phyloP scores from a whole-genome alignment of 2,329 filamentous ascomycete species.

The Xylariaceae sp. region DNA sequence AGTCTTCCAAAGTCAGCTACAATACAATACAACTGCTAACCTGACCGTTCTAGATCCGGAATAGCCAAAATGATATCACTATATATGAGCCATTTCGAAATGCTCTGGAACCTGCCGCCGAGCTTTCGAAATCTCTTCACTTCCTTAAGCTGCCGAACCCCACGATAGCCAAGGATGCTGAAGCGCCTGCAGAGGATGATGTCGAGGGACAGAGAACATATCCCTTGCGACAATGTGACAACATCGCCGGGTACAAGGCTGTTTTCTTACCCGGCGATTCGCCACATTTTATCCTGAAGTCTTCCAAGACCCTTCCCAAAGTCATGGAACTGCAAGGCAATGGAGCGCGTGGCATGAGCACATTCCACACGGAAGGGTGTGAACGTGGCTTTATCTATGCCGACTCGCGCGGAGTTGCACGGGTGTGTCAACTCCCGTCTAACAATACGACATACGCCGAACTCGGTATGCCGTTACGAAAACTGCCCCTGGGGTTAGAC shows the following conservation, averaged over 20 bases:
- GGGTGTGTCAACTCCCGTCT: constrained; percentile 65
- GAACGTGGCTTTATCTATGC: constrained; percentile 79
- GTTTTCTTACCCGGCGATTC: constrained; percentile 79
- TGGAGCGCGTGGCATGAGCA: constrained; percentile 64
- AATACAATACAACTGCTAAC: constrained; percentile 9
- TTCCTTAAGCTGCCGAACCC: constrained; percentile 73
- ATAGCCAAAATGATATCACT: constrained; percentile 73
- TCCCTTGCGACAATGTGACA: constrained; percentile 53
- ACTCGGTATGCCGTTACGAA: constrained; percentile 68
- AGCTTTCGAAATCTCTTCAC: constrained; percentile 55
- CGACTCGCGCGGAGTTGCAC: constrained; percentile 65
- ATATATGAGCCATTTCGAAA: constrained; percentile 76
- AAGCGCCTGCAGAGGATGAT: constrained; percentile 47
- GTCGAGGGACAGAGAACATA: constrained; percentile 43
- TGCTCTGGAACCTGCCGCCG: constrained; percentile 34
- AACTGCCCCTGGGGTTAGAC: constrained; percentile 64
- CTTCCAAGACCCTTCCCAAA: constrained; percentile 68
- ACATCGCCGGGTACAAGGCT: constrained; percentile 71
- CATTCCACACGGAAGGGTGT: constrained; percentile 72
- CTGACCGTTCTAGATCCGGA: constrained; percentile 55
- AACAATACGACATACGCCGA: constrained; percentile 62
- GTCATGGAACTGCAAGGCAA: constrained; percentile 67
- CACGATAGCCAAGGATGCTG: constrained; percentile 54
- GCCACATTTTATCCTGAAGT: constrained; percentile 77
- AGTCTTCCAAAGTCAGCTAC: constrained; percentile 30